Base-by-base conservation (phyloP, 2,329 filamentous ascomycete genomes). In the Sporothrix protearum region DNA sequence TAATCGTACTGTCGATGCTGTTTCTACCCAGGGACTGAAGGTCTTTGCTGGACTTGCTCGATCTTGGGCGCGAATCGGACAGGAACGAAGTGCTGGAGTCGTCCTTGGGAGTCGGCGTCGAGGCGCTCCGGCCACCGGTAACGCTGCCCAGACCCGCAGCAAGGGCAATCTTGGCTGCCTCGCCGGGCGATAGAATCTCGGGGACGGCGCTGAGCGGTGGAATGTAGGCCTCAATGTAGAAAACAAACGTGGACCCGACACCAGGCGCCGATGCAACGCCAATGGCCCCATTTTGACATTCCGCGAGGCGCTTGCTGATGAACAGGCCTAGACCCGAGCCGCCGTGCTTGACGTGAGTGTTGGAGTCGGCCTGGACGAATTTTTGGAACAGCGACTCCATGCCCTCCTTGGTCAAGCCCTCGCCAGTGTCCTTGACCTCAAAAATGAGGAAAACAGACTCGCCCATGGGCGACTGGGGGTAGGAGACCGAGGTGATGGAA, bases 281-380 rank as follows among this genome's bases (percentile, higher is more conserved):
- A 63, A 96, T 94, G 73, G 92, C 89, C 3, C 92, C 92, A 25
- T 92, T 91, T 78, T 94, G 92, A 12, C 95, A 82, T 77, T 95
- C 92, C 0, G 91, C 92, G n/a, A 96, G 84, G 70, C 92, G 88
- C 30, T 91, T 86, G 49, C 89, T 92, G 74, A 95, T 94, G 79
- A 94, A 95, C 0, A 95, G 83, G 0, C 92, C 92, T 0, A 96
- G 84, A 0, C 92, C 92, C 0, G 89, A 92, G 0, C 92, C 92
- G 28, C 92, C 92, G 75, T 95, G 94, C 75, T 92, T 88, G 19
- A 93, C 88, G 75, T 93, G 91, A 0, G 91, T 94, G 67, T 88
- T 87, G 1, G 91, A 90, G 28, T 88, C 92, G 0, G 91, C 91
- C 80, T 95, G 92, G 7, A 90, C 89, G 78, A 96, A 96, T 28